Base-by-base conservation (phyloP, 2,329 filamentous ascomycete species). In the Trichoderma afroharzianum region DNA sequence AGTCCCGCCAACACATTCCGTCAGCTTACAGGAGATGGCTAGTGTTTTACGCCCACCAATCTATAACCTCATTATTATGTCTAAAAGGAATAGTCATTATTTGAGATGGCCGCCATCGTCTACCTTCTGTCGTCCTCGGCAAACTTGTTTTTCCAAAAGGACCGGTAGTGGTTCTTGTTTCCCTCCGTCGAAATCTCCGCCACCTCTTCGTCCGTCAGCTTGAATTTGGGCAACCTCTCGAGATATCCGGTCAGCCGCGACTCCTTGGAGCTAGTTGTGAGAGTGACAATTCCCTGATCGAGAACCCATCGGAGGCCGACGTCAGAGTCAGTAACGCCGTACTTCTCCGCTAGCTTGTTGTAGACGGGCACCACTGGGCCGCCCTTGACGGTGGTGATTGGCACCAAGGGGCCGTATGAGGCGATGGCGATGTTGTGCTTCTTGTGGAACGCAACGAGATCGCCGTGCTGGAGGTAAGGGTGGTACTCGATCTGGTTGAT, bases 401-500 rank as follows among this genome's bases (percentile, higher is more conserved):
- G 84, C 1, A 85, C 84, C 70, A 93, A 82, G 1, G 89, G 87
- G 0, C 77, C 84, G 79, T 90, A 91, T 9, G 86, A 86, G 6
- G 85, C 81, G 3, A 87, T 79, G 4, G 87, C 85, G 73, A 93
- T 92, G 69, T 83, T 80, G 76, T 91, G 82, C 76, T 86, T 80
- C 75, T 84, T 84, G 79, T 86, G 87, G 80, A 87, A 92, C 18
- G 83, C 80, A 36, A 92, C 69, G 14, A 92, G 82, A 71, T 85
- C 83, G 6, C 84, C 84, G 78, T 92, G 91, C 80, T 92, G 91
- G 66, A 92, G 84, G 79, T 93, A 93, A 0, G 93, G 92, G 81
- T 96, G 92, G 77, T 88, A 90, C 83, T 95, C 93, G 77, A 95
- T 92, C 85, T 96, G 93, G 83, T 95, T 95, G 73, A 92, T 87